Evolutionary conservation across 495 filamentous ascomycete species (phyloP).

Genomic region (Annulohypoxylon maeteangense): DNA sequence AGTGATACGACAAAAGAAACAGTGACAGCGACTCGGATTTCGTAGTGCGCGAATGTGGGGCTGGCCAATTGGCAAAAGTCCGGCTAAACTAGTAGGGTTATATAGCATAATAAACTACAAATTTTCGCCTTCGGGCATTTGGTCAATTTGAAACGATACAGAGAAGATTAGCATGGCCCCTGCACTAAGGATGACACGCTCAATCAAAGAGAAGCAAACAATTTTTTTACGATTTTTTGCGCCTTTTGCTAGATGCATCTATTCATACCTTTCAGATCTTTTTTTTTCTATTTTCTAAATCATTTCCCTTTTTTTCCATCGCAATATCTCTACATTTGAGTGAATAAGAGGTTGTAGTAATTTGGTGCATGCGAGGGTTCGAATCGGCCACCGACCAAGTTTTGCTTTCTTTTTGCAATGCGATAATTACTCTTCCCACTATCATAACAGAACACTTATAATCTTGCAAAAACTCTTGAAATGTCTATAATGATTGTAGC

Average conservation of each 20-base stretch:
- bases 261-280: not conserved
- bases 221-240: conserved; percentile 65
- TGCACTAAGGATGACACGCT: conserved; percentile 99
- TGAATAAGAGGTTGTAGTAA: too few species aligned
- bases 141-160: conserved; percentile 74
- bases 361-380: not conserved
- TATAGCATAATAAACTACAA: not conserved
- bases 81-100: not conserved
- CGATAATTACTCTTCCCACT: too few species aligned
- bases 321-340: too few species aligned
- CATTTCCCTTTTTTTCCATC: too few species aligned
- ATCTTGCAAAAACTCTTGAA: too few species aligned
- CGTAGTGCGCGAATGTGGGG: not conserved
- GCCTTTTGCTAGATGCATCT: not conserved
- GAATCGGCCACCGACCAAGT: not conserved
- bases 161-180: conserved; percentile 91
- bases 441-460: too few species aligned
- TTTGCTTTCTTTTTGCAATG: too few species aligned
- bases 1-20: too few species aligned
- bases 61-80: not conserved
- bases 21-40: not conserved
- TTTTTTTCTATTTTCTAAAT: not conserved
- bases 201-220: conserved; percentile 95
- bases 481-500: too few species aligned
- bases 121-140: conserved; percentile 75